Evolutionary conservation across 805 yeast species (phyloP), one percentile per base, ranked within the genome.

Genomic region (Torulaspora gathmanii): DNA sequence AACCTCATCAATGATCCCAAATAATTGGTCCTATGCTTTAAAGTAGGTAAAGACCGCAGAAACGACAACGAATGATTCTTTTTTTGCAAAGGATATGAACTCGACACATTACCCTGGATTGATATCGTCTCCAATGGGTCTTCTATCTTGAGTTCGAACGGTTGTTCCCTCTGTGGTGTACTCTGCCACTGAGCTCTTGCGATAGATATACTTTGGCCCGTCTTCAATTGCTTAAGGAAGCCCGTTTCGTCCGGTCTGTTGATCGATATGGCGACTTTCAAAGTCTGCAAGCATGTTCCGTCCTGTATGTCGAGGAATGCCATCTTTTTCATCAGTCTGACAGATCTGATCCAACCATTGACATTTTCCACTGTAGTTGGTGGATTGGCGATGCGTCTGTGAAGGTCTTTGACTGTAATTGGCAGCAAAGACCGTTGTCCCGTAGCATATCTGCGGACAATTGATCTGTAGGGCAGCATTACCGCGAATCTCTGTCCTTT

Each of bases 281-380:
- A 59, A 12, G 75, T 71, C 23, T 68, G 50, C 26, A 73, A 67
- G 1, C 77, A 68, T 0, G 93, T 74, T 0, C 98, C 98, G 61
- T 93, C 98, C 2, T 75, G 67, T 9, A 93, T 52, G 56, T 88
- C 95, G 3, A 89, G 68, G 63, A 93, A 93, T 0, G 88, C 84
- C 3, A 86, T 73, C 43, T 82, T 83, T 59, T 89, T 89, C 60
- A 88, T 75, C 7, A 73, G 64, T 40, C 96, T 74, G 1, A 87
- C 77, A 0, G 89, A 75, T 44, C 78, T 78, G 17, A 93, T 75
- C 82, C 87, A 82, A 1, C 98, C 99, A 22, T 73, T 69, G 4
- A 86, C 71, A 2, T 60, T 41, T 30, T 46, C 42, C 3, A 48
- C 54, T 16, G 38, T 47, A 9, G 55, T 37, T n/a, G 36, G 40